These are phyloP conservation scores for Lodderomyces parapsilosis DNA, from an alignment of 1,139 yeast genomes.

Conservation along the genomic window DNA sequence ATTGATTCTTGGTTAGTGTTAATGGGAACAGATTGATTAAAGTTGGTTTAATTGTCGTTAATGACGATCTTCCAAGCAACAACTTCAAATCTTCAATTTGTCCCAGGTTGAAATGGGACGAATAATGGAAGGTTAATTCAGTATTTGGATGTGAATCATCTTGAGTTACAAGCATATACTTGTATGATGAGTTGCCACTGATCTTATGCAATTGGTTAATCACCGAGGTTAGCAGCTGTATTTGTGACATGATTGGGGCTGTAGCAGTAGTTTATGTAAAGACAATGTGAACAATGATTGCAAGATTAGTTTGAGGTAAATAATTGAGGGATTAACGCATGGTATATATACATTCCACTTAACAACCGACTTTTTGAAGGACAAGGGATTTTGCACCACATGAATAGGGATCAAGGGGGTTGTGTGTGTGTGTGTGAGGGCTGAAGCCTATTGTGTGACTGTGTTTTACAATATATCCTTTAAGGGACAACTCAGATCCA, in stretches of 20 bases:
- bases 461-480: too few relatives aligned
- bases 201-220: slow-evolving; percentile 2
- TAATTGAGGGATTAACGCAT: neutral
- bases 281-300: neutral
- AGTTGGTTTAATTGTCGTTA: slow-evolving; percentile 17
- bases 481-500: too few relatives aligned
- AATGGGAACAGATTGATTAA: slow-evolving; percentile 12
- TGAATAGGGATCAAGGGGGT: neutral
- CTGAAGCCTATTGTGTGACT: neutral
- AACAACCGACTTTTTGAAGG: neutral
- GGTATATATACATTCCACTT: neutral
- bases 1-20: slow-evolving; percentile 5
- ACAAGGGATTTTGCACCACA: neutral
- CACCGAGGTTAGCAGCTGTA: neutral
- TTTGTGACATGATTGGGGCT: slow-evolving; percentile 2
- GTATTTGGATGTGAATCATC: slow-evolving; percentile 8
- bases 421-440: neutral
- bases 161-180: slow-evolving; percentile 12
- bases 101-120: slow-evolving; percentile 15
- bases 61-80: slow-evolving; percentile 10
- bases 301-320: neutral
- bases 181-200: slow-evolving; percentile 2
- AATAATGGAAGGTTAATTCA: slow-evolving; percentile 15
- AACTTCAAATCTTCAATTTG: slow-evolving; percentile 15
- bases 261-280: neutral